Conservation (phyloP, 306 rosid species). For the Rubus parviflorus region DNA sequence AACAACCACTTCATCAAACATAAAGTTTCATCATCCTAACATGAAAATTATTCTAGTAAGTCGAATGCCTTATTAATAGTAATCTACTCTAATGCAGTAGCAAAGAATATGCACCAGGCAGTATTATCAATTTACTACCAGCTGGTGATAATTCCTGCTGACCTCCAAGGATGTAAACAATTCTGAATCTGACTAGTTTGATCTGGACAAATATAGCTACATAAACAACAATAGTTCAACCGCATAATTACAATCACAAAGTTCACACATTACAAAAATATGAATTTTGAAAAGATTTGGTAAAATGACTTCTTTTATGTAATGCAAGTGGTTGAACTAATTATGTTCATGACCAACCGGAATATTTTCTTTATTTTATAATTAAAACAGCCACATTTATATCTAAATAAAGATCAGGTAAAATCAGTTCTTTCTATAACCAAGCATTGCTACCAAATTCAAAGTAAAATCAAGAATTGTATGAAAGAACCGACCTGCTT, state of each 20-base stretch:
- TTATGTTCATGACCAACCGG: background rate
- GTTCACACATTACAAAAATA: background rate
- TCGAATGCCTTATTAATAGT: background rate
- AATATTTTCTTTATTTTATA: background rate
- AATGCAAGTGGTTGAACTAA: background rate
- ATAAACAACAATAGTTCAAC: background rate
- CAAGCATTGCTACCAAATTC: background rate
- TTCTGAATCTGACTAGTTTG: background rate
- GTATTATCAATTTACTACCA: background rate
- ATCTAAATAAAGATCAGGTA: background rate
- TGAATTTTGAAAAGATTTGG: background rate
- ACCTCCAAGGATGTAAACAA: background rate
- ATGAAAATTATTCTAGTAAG: background rate
- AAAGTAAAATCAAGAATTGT: background rate
- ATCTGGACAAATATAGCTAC: background rate
- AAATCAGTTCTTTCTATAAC: background rate
- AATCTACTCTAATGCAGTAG: background rate
- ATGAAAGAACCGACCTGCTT: constrained; percentile 62
- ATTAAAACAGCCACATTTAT: background rate
- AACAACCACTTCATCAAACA: constrained; percentile 5
- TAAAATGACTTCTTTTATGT: background rate
- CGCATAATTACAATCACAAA: background rate
- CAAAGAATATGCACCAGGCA: background rate
- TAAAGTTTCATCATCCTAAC: constrained; percentile 1
- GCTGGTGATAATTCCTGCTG: constrained; percentile 2